Base-by-base conservation (phyloP, 2,329 filamentous ascomycete genomes). In the Ophiostoma sp. region DNA sequence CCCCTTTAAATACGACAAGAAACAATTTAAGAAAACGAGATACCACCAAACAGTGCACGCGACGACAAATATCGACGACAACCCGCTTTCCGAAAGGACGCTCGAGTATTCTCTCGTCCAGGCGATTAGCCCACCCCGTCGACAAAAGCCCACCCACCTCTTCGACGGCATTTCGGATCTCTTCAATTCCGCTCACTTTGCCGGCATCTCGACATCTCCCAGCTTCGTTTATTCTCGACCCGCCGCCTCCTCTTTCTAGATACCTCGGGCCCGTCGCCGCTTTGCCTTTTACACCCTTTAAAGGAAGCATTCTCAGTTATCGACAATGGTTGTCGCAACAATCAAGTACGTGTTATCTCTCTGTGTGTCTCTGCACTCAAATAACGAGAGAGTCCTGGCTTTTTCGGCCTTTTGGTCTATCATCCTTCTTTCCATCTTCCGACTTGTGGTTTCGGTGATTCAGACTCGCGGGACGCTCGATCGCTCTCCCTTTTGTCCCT, bases 311-410 rank as follows among this genome's bases (percentile, higher is more conserved):
- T 66, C 79, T 78, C 75, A 80, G 78, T 78, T 79, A 59, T 82
- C 79, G 82, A 87, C 84, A 81, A 87, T 89, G 85, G 87, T 89
- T 79, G 87, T 89, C 82, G 87, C 87, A 85, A 90, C 88, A 79
- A 90, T 90, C 83, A 90, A 90, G 88, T 90, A 83, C 80, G 88
- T 84, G 75, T 64, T 76, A 75, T 76, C 72, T 75, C 61, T 50
- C 72, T 55, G 7, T 17, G 36, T 28, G n/a, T 45, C 36, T 25
- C 36, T 66, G 17, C 22, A 22, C 33, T 3, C 4, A 36, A 36
- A 36, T 36, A 28, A n/a, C 15, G 19, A n/a, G 61, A 42, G 11
- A 17, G 36, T 45, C 12, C 22, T 28, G 22, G 11, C 22, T 68
- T 70, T 36, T 61, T 11, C 9, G 64, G 48, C 71, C 64, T 19